These are phyloP conservation scores for Akebia trifoliata DNA, from an alignment of 164 flowering plant species.

Conservation along the genomic window DNA sequence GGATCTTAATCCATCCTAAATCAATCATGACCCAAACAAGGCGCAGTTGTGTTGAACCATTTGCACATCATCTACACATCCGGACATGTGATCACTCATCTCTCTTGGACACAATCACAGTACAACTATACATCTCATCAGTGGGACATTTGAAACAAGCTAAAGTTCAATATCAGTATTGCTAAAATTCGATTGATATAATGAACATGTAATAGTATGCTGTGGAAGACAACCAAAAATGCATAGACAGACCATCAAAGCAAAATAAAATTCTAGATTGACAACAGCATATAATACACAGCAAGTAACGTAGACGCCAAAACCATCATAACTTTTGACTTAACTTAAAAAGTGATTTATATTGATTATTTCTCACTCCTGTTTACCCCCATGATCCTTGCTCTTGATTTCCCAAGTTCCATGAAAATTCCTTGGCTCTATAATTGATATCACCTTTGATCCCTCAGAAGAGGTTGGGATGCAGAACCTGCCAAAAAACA, in stretches of 20 bases:
- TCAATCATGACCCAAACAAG: too few species aligned
- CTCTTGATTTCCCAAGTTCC: background rate
- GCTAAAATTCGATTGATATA: too few species aligned
- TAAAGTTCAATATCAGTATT: too few species aligned
- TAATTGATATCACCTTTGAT: conserved; percentile 24
- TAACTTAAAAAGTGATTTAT: background rate
- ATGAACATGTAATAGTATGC: too few species aligned
- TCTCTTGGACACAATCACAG: too few species aligned
- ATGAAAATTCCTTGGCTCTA: background rate
- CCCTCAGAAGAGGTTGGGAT: conserved; percentile 44
- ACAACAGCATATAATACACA: conserved; percentile 3
- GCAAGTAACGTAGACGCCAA: background rate
- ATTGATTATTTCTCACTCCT: background rate
- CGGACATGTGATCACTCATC: too few species aligned
- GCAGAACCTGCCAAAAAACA: conserved; percentile 40
- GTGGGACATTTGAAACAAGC: too few species aligned
- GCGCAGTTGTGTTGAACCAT: too few species aligned
- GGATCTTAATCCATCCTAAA: too few species aligned
- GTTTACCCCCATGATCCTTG: background rate
- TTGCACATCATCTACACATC: too few species aligned
- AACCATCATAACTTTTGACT: background rate
- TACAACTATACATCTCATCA: too few species aligned
- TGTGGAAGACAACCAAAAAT: too few species aligned
- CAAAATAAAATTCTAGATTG: conserved; percentile 6
- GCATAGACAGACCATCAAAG: background rate